Percentiles rank a stretch among this genome's conserved stretches.
Conservation (phyloP, 2,329 filamentous ascomycete genomes). For the Sporothrix variecibatus region DNA sequence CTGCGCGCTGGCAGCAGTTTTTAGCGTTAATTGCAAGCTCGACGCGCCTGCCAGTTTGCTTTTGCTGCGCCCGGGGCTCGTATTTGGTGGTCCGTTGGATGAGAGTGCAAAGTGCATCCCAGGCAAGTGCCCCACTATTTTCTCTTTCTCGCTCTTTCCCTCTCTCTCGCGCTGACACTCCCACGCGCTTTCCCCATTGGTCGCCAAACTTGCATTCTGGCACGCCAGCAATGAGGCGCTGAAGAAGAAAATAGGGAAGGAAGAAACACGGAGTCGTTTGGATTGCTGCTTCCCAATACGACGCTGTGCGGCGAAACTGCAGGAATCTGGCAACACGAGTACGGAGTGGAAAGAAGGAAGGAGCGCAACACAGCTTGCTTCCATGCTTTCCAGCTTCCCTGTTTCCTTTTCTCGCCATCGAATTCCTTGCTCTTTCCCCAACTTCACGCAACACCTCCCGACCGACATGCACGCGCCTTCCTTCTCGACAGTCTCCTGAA, state of each 20-base stretch:
- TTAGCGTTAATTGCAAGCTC: neutral
- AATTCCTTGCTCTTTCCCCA: neutral
- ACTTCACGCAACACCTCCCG: too few species aligned
- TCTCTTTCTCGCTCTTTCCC: neutral
- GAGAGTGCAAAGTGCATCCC: too few species aligned
- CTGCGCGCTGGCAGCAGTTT: neutral
- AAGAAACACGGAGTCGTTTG: neutral
- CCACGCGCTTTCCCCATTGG: slow-evolving; percentile 12
- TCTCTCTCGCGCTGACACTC: neutral
- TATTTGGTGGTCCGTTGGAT: neutral
- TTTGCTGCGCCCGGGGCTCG: neutral
- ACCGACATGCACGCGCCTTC: neutral
- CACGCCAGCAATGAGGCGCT: neutral
- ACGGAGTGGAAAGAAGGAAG: neutral
- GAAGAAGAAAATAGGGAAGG: slow-evolving; percentile 14
- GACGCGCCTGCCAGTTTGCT: neutral
- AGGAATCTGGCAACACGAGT: slow-evolving; percentile 4
- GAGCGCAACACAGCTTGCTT: neutral
- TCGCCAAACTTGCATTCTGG: neutral
- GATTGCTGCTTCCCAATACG: slow-evolving; percentile 19
- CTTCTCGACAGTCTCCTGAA: neutral
- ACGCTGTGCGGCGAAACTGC: slow-evolving; percentile 7
- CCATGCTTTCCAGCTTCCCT: neutral
- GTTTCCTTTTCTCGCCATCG: neutral
- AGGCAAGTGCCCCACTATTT: slow-evolving; percentile 2